A percentile compares a stretch with the other conserved stretches of the same genome.
Evolutionary conservation across 2,329 filamentous ascomycete species (phyloP).

Genomic region (Venturia aucupariae): DNA sequence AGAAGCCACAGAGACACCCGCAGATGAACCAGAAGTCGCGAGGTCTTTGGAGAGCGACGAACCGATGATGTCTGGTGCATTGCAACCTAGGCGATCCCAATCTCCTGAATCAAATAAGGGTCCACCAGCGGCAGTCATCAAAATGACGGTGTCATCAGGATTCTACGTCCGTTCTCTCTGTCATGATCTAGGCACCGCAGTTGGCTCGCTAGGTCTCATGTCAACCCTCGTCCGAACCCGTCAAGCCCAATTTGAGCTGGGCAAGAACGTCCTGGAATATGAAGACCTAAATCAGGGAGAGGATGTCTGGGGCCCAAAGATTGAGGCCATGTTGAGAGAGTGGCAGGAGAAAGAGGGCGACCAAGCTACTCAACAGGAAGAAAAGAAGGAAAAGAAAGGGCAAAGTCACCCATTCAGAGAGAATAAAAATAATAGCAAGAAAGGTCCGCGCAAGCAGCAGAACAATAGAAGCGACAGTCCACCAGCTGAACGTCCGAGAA

Average conservation of each 20-base stretch:
- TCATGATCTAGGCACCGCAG: conserved; percentile 77
- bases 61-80: neutral
- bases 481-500: conserved; percentile 1
- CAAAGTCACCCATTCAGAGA: conserved; percentile 3
- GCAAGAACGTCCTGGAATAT: conserved; percentile 68
- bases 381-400: conserved; percentile 15
- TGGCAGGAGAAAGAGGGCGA: conserved; percentile 35
- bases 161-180: conserved; percentile 95
- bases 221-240: conserved; percentile 68
- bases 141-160: conserved; percentile 87
- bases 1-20: neutral
- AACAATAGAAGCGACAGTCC: conserved; percentile 13
- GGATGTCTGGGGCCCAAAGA: conserved; percentile 70
- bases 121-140: conserved; percentile 58
- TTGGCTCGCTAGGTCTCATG: conserved; percentile 80
- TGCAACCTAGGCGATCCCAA: conserved; percentile 8
- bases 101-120: conserved; percentile 14
- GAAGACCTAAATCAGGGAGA: conserved; percentile 67
- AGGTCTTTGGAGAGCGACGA: neutral
- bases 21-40: conserved; percentile 20
- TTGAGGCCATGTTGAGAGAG: conserved; percentile 48
- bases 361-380: conserved; percentile 16
- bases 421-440: neutral
- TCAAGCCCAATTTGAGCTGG: conserved; percentile 72
- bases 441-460: neutral